Percentiles rank a stretch among this genome's conserved stretches.
These are phyloP conservation scores for Ceratocystis huliohia DNA, from an alignment of 2,329 filamentous ascomycete genomes.

Conservation along the genomic window DNA sequence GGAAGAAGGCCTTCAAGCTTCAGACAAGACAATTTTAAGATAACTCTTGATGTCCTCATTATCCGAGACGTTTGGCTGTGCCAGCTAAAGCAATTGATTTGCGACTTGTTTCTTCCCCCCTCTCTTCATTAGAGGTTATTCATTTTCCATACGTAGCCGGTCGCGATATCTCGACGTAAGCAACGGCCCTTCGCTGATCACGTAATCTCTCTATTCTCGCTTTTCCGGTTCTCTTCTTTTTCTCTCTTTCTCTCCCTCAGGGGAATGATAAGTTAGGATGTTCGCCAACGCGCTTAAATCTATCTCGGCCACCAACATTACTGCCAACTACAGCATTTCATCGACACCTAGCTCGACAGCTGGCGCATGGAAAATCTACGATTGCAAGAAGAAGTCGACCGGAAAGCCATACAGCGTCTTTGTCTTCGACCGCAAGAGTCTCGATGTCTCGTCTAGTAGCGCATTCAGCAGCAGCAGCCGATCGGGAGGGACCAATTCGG, in stretches of 20 bases:
- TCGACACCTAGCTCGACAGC: constrained; percentile 63
- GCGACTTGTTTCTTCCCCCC: background rate
- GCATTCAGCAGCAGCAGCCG: constrained; percentile 31
- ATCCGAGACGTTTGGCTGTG: constrained; percentile 11
- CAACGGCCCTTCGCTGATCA: background rate
- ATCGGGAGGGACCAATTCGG: constrained; percentile 35
- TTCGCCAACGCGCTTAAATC: constrained; percentile 90
- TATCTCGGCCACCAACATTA: constrained; percentile 80
- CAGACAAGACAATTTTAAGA: too few species aligned
- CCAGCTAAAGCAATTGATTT: constrained; percentile 11
- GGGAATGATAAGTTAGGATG: constrained; percentile 43
- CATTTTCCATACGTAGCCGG: background rate
- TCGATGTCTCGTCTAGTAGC: constrained; percentile 46
- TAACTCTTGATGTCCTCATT: too few species aligned
- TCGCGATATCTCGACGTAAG: background rate
- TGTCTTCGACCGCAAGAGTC: constrained; percentile 78
- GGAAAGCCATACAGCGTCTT: constrained; percentile 84
- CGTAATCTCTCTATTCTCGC: background rate
- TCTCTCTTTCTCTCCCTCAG: background rate
- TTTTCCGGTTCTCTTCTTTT: background rate
- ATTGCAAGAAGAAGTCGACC: constrained; percentile 92
- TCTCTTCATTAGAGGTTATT: background rate
- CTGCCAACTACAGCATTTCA: constrained; percentile 76
- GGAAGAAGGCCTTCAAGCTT: too few species aligned
- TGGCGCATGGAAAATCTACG: constrained; percentile 94